Base-by-base conservation (phyloP, 2,329 filamentous ascomycete species). In the Elsinoe perseae region DNA sequence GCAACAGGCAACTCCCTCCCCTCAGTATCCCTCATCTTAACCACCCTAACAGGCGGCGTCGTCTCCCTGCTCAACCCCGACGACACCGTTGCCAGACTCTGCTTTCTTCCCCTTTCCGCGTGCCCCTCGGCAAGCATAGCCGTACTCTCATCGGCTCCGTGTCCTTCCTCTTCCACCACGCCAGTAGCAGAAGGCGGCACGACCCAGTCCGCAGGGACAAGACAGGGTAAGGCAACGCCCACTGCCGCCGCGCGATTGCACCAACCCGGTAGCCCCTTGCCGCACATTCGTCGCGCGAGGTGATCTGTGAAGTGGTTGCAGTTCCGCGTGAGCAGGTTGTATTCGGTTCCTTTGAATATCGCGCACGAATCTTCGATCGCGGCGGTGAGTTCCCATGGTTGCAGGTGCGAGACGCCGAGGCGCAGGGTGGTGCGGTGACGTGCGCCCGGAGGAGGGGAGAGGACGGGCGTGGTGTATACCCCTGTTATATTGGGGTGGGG, bases 251-350 rank as follows among this genome's bases (percentile, higher is more conserved):
- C 89, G 56, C 89, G 81, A 66, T 95, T 95, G 55, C 95, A 73
- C 86, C 88, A 95, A 16, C 70, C 72, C 0, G 89, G 89, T 0
- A 86, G 86, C 1, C 82, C 74, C 44, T 81, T 79, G 4, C 84
- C 82, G 1, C 87, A 92, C 56, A 95, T 77, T 62, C 80, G 81
- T 67, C 85, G 77, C 70, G 86, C 90, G 16, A 95, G 78, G 64
- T 86, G 82, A 18, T 82, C 83, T 1, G 88, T 92, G 68, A 95
- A 95, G 69, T 95, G 89, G 69, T 95, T 95, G 78, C 89, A 95
- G 70, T 95, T 95, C 63, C 83, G 83, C 18, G 84, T 89, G 43
- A 95, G 77, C 12, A 95, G 79, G 65, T 93, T 92, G 71, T 95
- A 93, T 12, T 80, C 80, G 0, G 83, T 83, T 21, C 89, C 89